Evolutionary conservation across 2,329 filamentous ascomycete genomes (phyloP), one percentile per base, ranked within the genome.

Genomic region (Aspergillus persii): DNA sequence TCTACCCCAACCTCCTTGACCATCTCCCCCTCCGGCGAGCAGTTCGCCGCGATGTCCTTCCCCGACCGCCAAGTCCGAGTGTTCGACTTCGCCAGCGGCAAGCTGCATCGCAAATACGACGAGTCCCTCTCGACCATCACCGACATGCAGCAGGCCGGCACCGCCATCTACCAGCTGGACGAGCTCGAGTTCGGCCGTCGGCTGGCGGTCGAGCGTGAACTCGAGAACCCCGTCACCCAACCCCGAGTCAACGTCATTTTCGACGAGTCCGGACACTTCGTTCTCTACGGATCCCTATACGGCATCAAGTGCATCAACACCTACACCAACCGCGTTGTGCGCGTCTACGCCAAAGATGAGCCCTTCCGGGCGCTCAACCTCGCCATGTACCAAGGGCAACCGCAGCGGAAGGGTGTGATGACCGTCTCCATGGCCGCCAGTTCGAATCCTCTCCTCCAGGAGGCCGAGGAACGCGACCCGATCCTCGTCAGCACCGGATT

Each of bases 361-460:
- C 88, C 90, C 47, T 88, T 97, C 68, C 87, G 95, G 29, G 86
- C 92, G 0, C 81, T 98, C 57, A 90, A 93, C 72, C 79, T 99
- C 11, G 86, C 89, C 18, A 78, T 99, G 5, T 99, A 99, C 74
- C 96, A 99, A 80, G 96, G 95, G 50, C 90, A 94, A 66, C 95
- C 95, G 0, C 91, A 96, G 74, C 96, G 94, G 77, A 98, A 98
- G 75, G 90, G 90, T 11, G 80, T 98, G 15, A 90, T 95, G 3
- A 99, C 96, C 0, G 89, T 98, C 27, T 93, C 93, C 65, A 99
- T 99, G 95, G 96, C 95, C 1, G 95, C 96, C 0, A 96, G 91
- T 36, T 89, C 86, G 68, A 99, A 99, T 73, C 95, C 96, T 0
- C 83, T 99, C 1, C 84, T 99, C 2, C 91, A 95, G 71, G 93